Base-by-base conservation (phyloP, 257 asterid species). In the Plantago ovata region DNA sequence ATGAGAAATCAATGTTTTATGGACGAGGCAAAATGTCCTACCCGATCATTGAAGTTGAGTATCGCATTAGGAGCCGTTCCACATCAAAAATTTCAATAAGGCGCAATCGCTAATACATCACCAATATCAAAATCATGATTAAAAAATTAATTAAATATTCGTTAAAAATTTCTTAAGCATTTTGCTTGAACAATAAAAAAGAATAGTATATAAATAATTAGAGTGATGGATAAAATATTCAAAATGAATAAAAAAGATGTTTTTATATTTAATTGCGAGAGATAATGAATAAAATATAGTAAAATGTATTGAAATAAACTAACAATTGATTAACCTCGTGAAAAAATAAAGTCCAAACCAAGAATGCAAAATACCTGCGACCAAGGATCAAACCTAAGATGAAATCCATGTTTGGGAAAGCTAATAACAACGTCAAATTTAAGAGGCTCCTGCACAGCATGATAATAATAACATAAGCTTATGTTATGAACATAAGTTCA, bases 321-420 rank as follows among this genome's bases (percentile, higher is more conserved):
- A 24, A 24, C 3, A 24, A 24, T 5, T 24, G 5, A 24, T 24
- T 5, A 24, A 24, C 32, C 2, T 24, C 32, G 5, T 5, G 5
- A 24, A 24, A 2, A 24, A 24, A 24, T 2, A 24, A 24, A 24
- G 5, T 6, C 45, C 52, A 20, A n/a, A n/a, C n/a, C n/a, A n/a
- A n/a, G 9, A 38, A 7, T 36, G 15, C 20, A 50, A 53, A 68
- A 33, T 77, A 88, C 96, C 96, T 88, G 95, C 39, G 96, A 81
- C 90, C 94, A 83, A 56, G 96, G 95, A 72, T 88, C 94, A 64
- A 88, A 88, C 56, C 96, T 79, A 13, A 88, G 82, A 75, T 88
- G 96, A 66, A 88, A 88, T 6, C 96, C 96, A 72, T 88, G 90
- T 61, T 88, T 90, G 1, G 95, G 95, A 70, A 88, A 88, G 81